These are phyloP conservation scores for Otatea glauca DNA, from an alignment of 176 grass and related monocot genomes.

Conservation along the genomic window DNA sequence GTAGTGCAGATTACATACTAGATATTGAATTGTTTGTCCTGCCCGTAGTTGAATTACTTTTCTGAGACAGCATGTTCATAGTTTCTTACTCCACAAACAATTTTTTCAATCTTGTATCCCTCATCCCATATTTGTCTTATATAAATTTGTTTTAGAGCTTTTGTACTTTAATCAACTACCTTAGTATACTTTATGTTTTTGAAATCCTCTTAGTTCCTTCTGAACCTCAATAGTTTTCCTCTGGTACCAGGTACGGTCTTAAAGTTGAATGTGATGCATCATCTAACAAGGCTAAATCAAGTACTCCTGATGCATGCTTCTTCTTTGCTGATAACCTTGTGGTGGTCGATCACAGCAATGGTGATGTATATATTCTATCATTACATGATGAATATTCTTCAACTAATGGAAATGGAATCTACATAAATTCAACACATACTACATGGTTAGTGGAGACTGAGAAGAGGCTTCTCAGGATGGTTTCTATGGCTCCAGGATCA, in stretches of 20 bases:
- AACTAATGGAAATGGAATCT: conserved; percentile 33
- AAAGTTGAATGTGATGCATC: conserved; percentile 95
- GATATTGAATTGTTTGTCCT: neutral
- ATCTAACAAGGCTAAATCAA: conserved; percentile 79
- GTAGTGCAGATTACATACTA: neutral
- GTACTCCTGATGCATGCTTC: conserved; percentile 90
- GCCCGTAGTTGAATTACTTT: conserved; percentile 19
- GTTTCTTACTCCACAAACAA: neutral
- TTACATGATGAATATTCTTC: conserved; percentile 56
- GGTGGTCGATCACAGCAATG: conserved; percentile 75
- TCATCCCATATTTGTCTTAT: neutral
- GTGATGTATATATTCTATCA: conserved; percentile 84
- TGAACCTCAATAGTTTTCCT: neutral
- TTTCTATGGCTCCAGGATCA: conserved; percentile 38
- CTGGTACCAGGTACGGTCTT: conserved; percentile 75
- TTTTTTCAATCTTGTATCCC: neutral
- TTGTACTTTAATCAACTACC: neutral
- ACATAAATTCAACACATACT: conserved; percentile 36
- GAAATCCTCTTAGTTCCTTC: neutral
- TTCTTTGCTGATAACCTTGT: conserved; percentile 88
- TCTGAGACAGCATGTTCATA: neutral
- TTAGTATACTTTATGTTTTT: neutral
- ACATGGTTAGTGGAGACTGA: conserved; percentile 82
- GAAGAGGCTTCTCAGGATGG: conserved; percentile 72
- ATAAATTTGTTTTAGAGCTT: neutral